Percentiles rank a stretch among this genome's conserved stretches.
Evolutionary conservation across 345 rosid genomes (phyloP).

Genomic region (Salix purpurea): DNA sequence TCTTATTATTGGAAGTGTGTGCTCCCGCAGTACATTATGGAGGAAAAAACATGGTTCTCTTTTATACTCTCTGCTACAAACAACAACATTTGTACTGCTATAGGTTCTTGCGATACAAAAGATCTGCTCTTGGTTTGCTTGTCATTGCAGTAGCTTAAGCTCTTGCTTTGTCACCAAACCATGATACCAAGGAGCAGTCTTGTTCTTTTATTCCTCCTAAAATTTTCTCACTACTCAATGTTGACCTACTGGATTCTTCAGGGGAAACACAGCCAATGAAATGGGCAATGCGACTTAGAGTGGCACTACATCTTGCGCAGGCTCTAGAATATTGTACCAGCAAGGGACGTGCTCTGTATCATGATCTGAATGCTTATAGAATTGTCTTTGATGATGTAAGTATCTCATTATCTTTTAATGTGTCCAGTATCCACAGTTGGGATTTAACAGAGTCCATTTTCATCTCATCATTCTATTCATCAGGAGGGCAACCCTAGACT

Average conservation of each 20-base stretch:
- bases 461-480: conserved; percentile 1
- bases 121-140: neutral
- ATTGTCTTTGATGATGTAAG: conserved; percentile 86
- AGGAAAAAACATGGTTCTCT: neutral
- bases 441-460: neutral
- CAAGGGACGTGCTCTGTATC: conserved; percentile 81
- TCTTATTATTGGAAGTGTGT: neutral
- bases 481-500: conserved; percentile 89
- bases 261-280: conserved; percentile 98
- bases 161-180: neutral
- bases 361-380: conserved; percentile 93
- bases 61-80: neutral
- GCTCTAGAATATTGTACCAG: conserved; percentile 90
- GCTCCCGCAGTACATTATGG: neutral
- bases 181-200: neutral
- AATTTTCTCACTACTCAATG: neutral
- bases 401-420: conserved; percentile 3
- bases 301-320: conserved; percentile 85
- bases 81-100: neutral
- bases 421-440: neutral
- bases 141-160: neutral
- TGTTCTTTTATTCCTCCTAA: neutral
- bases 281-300: conserved; percentile 95
- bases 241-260: conserved; percentile 16
- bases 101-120: neutral